Percentiles rank a stretch among this genome's conserved stretches.
Conservation (phyloP, 305 asterid genomes). For the Andrographis paniculata region DNA sequence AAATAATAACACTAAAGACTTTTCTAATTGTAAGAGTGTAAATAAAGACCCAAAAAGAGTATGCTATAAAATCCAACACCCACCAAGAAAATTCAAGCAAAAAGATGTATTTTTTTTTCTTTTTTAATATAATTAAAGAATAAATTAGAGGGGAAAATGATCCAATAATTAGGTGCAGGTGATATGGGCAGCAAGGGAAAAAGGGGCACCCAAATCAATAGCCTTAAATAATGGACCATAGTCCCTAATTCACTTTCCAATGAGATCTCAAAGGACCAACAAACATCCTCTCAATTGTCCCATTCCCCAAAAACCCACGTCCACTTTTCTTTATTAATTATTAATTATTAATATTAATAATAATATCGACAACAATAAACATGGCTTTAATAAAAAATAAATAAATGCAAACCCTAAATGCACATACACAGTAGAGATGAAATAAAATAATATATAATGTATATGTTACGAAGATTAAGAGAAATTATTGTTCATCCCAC, state of each 20-base stretch:
- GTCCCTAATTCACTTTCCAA: slow-evolving; percentile 46
- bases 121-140: no score
- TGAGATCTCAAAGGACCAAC: slow-evolving; percentile 62
- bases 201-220: slow-evolving; percentile 33
- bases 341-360: neutral
- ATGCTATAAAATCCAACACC: no score
- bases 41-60: no score
- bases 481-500: slow-evolving; percentile 10
- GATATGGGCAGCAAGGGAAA: slow-evolving; percentile 27
- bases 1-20: no score
- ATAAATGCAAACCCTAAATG: slow-evolving; percentile 1
- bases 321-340: slow-evolving; percentile 31
- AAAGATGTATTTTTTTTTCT: no score
- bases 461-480: neutral
- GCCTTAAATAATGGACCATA: slow-evolving; percentile 47
- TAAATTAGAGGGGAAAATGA: neutral
- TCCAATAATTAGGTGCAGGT: slow-evolving; percentile 31
- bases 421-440: neutral
- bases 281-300: slow-evolving; percentile 61
- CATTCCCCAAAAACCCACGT: slow-evolving; percentile 80
- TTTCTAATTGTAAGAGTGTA: no score
- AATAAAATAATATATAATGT: neutral
- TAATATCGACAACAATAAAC: no score
- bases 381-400: neutral
- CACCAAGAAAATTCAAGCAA: no score